Evolutionary conservation across 2,329 filamentous ascomycete genomes (phyloP), one percentile per base, ranked within the genome.

Genomic region (Colletotrichum sp.): DNA sequence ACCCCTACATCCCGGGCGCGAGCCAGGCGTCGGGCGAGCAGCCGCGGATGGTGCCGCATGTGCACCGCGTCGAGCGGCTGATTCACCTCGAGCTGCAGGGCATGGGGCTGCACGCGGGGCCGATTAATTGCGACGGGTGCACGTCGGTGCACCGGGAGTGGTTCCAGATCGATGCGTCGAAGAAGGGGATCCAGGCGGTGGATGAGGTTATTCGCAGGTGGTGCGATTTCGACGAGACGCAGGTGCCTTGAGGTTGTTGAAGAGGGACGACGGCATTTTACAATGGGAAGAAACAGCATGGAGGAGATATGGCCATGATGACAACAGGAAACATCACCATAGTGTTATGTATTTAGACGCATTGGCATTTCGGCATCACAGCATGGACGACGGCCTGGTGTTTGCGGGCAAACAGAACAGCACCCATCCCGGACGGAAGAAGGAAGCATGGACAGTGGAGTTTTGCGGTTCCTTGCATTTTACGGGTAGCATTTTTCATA

Each of bases 71-170:
- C 13, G 97, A 99, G 87, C 90, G 96, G 30, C 86, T 99, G 74
- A 94, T 99, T 61, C 97, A 99, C 84, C 87, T 99, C 16, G 97
- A 99, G 86, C 89, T 99, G n/a, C 89, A 89, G 84, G 84, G 92
- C 86, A 75, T 92, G 89, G 86, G 91, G 2, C 78, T 92, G 77
- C 86, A 91, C 76, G 84, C 86, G 71, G 85, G 92, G 83, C 84
- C 86, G 63, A 87, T 85, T 22, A 90, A 91, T 69, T 99, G 97
- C 81, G 88, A 89, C 6, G 90, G 92, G 2, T 99, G 97, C 82
- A 96, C 96, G 3, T 93, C 93, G 81, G 93, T 95, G 80, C 97
- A 99, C 84, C 89, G 93, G 69, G 97, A 99, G 86, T 99, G 96
- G 96, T 99, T 99, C 83, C 95, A 98, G 85, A 93, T 98, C 2